A percentile compares a stretch with the other conserved stretches of the same genome.
These are phyloP conservation scores for Rhizopogon rudus DNA, from an alignment of 768 basidiomycete species.

Conservation along the genomic window DNA sequence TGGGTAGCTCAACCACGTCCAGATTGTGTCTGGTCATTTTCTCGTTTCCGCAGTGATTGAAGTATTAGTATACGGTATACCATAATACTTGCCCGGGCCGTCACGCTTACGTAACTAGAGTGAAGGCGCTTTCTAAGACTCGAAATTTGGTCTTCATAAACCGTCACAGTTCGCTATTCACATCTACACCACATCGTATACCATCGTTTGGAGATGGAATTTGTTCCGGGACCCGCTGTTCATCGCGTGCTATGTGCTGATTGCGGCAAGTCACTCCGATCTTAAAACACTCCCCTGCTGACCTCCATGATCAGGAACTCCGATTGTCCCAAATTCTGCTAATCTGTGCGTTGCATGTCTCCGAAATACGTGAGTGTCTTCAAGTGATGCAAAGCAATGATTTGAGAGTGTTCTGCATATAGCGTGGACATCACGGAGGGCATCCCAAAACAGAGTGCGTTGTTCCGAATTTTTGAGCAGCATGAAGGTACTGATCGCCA, in stretches of 20 bases:
- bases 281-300: not conserved
- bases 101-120: no score
- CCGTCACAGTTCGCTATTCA: no score
- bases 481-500: not conserved
- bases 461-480: not conserved
- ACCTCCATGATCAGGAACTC: constrained; percentile 49
- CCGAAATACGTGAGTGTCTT: constrained; percentile 66
- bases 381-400: not conserved
- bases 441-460: constrained; percentile 87
- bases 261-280: constrained; percentile 51
- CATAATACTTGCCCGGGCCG: no score
- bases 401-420: not conserved
- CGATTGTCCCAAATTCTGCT: constrained; percentile 88
- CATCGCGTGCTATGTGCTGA: constrained; percentile 87
- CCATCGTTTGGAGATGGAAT: constrained; percentile 55
- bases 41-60: no score
- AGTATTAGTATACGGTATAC: no score
- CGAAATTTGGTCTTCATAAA: no score
- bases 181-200: not conserved
- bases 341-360: constrained; percentile 89
- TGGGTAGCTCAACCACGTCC: no score
- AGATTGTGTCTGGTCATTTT: no score
- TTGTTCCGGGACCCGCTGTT: constrained; percentile 65
- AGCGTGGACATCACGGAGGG: constrained; percentile 98
- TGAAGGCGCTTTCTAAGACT: no score